These are phyloP conservation scores for Colletotrichum liaoningense DNA, from an alignment of 2,329 filamentous ascomycete genomes.

Conservation along the genomic window DNA sequence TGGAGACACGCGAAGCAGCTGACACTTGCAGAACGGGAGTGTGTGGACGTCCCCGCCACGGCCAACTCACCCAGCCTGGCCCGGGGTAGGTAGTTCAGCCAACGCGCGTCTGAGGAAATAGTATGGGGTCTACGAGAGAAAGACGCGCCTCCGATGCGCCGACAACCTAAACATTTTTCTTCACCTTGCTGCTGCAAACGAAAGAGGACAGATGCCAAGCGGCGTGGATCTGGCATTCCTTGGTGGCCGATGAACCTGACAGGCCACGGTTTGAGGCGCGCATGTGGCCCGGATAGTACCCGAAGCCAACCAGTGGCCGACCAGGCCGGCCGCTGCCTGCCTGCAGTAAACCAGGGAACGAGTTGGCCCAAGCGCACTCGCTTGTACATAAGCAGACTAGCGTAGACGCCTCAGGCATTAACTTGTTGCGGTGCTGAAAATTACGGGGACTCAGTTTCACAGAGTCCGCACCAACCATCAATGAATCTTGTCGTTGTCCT, in stretches of 20 bases:
- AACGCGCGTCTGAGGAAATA: conserved; percentile 11
- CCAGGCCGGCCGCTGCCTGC: conserved; percentile 10
- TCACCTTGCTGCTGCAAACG: not conserved
- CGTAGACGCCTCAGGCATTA: conserved; percentile 41
- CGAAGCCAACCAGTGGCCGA: conserved; percentile 15
- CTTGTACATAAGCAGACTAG: conserved; percentile 32
- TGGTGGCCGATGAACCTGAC: conserved; percentile 10
- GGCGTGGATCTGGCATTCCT: conserved; percentile 29
- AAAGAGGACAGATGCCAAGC: conserved; percentile 23
- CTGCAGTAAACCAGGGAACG: conserved; percentile 18
- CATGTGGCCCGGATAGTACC: conserved; percentile 13
- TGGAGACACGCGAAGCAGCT: conserved; percentile 17
- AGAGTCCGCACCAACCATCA: conserved; percentile 57
- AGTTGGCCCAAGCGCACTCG: conserved; percentile 29
- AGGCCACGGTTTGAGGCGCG: conserved; percentile 7
- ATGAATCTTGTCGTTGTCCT: conserved; percentile 63
- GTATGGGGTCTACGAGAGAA: not conserved
- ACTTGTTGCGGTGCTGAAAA: conserved; percentile 53
- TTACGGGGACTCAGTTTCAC: conserved; percentile 50
- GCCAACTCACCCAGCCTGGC: conserved; percentile 28
- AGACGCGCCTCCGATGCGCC: conserved; percentile 4
- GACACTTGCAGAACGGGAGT: conserved; percentile 25
- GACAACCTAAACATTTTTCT: not conserved
- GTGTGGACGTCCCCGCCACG: conserved; percentile 18
- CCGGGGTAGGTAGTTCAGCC: conserved; percentile 15